These are phyloP conservation scores for Arxiozyma slooffiae DNA, from an alignment of 1,139 yeast genomes.

Conservation along the genomic window DNA sequence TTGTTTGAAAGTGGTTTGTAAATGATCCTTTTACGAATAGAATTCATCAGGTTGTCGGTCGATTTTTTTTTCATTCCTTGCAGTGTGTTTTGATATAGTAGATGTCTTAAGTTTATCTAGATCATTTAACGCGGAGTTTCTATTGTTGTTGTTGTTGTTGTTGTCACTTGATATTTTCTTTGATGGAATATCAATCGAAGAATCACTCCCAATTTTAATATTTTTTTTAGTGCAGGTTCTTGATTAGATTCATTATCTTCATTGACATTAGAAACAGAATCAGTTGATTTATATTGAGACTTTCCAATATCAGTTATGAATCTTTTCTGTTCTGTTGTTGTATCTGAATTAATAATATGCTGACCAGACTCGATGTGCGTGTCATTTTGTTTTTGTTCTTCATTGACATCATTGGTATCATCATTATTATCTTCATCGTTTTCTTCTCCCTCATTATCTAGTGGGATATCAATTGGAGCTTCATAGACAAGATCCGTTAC, in stretches of 20 bases:
- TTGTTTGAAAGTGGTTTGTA: constrained; percentile 69
- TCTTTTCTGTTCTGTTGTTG: neutral
- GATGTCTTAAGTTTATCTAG: neutral
- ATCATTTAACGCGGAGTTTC: constrained; percentile 19
- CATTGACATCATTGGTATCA: too few relatives aligned
- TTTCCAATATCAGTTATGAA: neutral
- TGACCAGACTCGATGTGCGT: constrained; percentile 2
- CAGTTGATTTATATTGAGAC: neutral
- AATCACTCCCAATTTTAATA: neutral
- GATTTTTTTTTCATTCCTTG: constrained; percentile 26
- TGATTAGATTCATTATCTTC: neutral
- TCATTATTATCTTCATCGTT: too few relatives aligned
- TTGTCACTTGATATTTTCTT: constrained; percentile 2
- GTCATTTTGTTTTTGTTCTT: constrained; percentile 6
- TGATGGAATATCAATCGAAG: too few relatives aligned
- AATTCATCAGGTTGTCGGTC: constrained; percentile 35
- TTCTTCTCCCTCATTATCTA: constrained; percentile 12
- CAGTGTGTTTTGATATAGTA: constrained; percentile 23
- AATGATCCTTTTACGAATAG: constrained; percentile 38
- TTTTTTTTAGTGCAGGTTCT: constrained; percentile 1
- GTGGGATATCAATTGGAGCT: constrained; percentile 15
- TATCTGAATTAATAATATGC: neutral
- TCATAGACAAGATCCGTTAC: constrained; percentile 14
- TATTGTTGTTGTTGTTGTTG: too few relatives aligned
- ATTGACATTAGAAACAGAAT: neutral